Percentiles rank a stretch among this genome's conserved stretches.
phyloP scores from a whole-genome alignment of 768 basidiomycete species.

The Lactifluus volemus region DNA sequence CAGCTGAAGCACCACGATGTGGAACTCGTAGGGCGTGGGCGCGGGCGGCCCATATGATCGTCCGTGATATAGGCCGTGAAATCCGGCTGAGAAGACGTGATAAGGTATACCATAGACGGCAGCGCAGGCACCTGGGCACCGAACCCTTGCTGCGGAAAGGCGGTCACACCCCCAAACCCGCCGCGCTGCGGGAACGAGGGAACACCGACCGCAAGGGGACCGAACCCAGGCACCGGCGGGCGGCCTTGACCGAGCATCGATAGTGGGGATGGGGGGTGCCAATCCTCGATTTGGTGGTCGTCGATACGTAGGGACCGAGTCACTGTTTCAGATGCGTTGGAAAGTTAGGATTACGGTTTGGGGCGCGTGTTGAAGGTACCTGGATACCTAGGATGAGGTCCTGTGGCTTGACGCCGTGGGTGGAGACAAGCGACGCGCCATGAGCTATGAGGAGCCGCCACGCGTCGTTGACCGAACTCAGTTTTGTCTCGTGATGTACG shows the following conservation, averaged over 20 bases:
- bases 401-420: constrained; percentile 12
- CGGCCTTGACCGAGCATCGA: background rate
- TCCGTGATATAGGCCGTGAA: constrained; percentile 16
- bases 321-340: constrained; percentile 1
- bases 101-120: constrained; percentile 16
- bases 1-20: constrained; percentile 18
- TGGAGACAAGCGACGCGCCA: constrained; percentile 5
- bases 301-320: constrained; percentile 7
- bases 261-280: constrained; percentile 7
- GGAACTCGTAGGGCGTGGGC: constrained; percentile 7
- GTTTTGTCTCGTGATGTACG: constrained; percentile 5
- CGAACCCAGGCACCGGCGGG: background rate
- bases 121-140: background rate
- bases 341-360: background rate
- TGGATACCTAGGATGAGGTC: constrained; percentile 10
- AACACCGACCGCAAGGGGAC: background rate
- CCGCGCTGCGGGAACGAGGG: background rate
- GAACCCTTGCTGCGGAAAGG: constrained; percentile 6
- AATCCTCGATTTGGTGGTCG: constrained; percentile 13
- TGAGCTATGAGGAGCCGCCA: constrained; percentile 11
- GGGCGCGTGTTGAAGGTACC: background rate
- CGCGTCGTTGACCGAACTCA: constrained; percentile 13
- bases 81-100: constrained; percentile 13
- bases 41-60: constrained; percentile 16
- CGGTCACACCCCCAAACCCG: background rate